Evolutionary conservation across 176 grass and related monocot genomes (phyloP).

Genomic region (Aegilops longissima): DNA sequence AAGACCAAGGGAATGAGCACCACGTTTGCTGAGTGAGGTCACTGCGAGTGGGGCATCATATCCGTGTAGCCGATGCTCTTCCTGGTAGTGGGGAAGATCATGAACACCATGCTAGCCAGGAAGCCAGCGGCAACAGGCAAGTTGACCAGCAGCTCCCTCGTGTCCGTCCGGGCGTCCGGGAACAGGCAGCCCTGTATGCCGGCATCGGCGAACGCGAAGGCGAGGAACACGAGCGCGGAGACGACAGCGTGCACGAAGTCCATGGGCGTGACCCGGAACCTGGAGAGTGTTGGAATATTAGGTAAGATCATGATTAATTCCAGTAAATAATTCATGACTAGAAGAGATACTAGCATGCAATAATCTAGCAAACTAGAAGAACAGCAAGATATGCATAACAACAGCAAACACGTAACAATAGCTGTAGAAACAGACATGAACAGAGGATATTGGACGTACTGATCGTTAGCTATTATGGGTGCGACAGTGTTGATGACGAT

Average conservation of each 20-base stretch:
- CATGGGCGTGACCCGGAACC: conserved; percentile 7
- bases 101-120: background rate
- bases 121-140: conserved; percentile 34
- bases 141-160: conserved; percentile 59
- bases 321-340: too few species aligned
- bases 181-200: conserved; percentile 55
- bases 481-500: too few species aligned
- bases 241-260: conserved; percentile 61
- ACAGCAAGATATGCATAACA: too few species aligned
- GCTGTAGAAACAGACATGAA: too few species aligned
- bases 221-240: conserved; percentile 48
- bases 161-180: conserved; percentile 31
- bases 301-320: too few species aligned
- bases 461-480: too few species aligned
- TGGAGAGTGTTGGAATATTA: too few species aligned
- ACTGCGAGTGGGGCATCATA: conserved; percentile 20
- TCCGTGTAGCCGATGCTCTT: conserved; percentile 11
- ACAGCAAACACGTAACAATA: too few species aligned
- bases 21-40: background rate
- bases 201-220: conserved; percentile 41
- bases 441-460: too few species aligned
- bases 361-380: too few species aligned
- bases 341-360: too few species aligned
- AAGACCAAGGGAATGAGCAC: background rate
- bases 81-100: conserved; percentile 12